Evolutionary conservation across 139 green algal genomes (phyloP).

Genomic region (Chlorokybus atmophyticus): DNA sequence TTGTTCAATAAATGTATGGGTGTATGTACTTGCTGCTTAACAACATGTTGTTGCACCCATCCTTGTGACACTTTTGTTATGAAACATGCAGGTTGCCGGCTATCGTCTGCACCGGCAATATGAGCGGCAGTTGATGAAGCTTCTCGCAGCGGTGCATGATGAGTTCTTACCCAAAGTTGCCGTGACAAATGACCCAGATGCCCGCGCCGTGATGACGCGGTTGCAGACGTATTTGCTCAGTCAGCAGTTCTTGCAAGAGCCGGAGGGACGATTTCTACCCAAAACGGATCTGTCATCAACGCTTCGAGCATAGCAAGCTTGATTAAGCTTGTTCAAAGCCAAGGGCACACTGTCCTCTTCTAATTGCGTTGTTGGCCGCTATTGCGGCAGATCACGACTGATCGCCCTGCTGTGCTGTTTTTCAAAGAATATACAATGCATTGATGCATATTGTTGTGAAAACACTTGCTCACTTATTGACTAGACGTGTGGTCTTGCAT

Average conservation of each 20-base stretch:
- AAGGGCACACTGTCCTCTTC: too few species aligned
- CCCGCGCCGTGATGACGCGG: slow-evolving; percentile 12
- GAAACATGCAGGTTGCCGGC: slow-evolving; percentile 19
- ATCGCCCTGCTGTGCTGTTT: too few species aligned
- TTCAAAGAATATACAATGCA: too few species aligned
- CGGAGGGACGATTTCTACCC: slow-evolving; percentile 6
- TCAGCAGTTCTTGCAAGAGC: slow-evolving; percentile 5
- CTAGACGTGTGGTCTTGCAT: too few species aligned
- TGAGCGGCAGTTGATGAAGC: slow-evolving; percentile 21
- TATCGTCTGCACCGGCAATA: slow-evolving; percentile 24
- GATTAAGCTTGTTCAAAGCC: too few species aligned
- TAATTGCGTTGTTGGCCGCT: too few species aligned
- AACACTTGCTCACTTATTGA: too few species aligned
- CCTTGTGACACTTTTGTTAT: neutral
- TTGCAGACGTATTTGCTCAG: slow-evolving; percentile 25
- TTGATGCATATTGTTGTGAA: too few species aligned
- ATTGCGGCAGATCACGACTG: too few species aligned
- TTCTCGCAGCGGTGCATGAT: slow-evolving; percentile 18
- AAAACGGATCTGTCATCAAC: slow-evolving; percentile 6
- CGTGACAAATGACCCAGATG: slow-evolving; percentile 20
- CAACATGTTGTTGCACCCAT: neutral
- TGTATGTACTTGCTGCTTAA: neutral
- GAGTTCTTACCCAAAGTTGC: slow-evolving; percentile 24
- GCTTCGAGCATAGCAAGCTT: slow-evolving; percentile 1
- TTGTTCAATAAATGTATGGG: neutral